Evolutionary conservation across 495 filamentous ascomycete species (phyloP), one percentile per base, ranked within the genome.

Genomic region (Penicillium nucicola): DNA sequence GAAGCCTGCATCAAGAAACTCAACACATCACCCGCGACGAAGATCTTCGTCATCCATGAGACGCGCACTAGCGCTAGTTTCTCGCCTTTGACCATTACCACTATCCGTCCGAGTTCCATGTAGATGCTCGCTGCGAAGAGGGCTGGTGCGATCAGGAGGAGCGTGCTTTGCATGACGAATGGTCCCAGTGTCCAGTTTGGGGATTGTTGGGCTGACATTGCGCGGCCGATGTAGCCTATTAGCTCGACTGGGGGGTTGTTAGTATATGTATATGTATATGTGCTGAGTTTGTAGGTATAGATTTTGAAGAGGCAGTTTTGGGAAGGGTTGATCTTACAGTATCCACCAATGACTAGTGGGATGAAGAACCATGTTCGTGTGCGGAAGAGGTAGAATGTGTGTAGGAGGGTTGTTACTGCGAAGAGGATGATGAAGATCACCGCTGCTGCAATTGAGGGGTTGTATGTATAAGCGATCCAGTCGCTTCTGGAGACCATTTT

Each of bases 51-150:
- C 37, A 79, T 56, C 76, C 76, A 78, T 5, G 35, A 61, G 9
- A 64, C 44, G 1, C 56, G 58, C 15, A 83, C 53, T 0, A 79
- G 20, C 0, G 72, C 63, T 43, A 66, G 56, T 13, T 68, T 45
- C 38, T 75, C 64, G 0, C 53, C 78, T 1, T 69, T 53, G 12
- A 77, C 55, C 4, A 72, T 57, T 4, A 52, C 20, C 31, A 82
- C 75, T 7, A 82, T 51, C 1, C 80, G 70, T 0, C 71, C 80
- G 9, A 82, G 68, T 19, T 71, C 64, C 77, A 81, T 84, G 61
- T 82, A 84, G 25, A 84, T 77, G 0, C 75, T 77, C 0, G 79
- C 80, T 5, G 80, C 78, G 53, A 72, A 78, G 8, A 80, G 57
- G 1, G 73, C 71, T 6, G 77, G 79, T 0, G 76, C 75, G 7